These are phyloP conservation scores for Naganishia liquefaciens DNA, from an alignment of 1,284 basidiomycete genomes.

Conservation along the genomic window DNA sequence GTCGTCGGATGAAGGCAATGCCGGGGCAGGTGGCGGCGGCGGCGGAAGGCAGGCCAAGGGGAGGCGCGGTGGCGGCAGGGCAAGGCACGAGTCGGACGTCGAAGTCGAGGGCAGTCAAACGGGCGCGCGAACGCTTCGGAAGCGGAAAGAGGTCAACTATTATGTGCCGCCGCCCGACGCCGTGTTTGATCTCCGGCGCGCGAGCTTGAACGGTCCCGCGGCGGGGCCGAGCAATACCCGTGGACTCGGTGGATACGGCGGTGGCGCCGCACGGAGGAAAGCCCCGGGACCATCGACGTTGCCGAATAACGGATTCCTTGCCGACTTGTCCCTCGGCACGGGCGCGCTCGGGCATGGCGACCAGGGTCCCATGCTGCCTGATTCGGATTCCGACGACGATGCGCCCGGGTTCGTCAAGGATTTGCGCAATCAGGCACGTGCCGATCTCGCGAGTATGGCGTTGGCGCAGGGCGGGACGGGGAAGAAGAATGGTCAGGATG, in stretches of 20 bases:
- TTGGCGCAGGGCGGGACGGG: conserved; percentile 31
- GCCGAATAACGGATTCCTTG: conserved; percentile 28
- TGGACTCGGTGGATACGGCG: conserved; percentile 44
- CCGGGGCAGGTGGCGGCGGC: background rate
- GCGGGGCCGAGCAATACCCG: conserved; percentile 36
- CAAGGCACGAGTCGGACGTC: conserved; percentile 43
- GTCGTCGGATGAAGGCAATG: conserved; percentile 28
- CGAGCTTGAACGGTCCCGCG: conserved; percentile 35
- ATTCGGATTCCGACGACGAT: conserved; percentile 33
- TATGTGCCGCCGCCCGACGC: conserved; percentile 31
- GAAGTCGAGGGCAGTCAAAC: conserved; percentile 45
- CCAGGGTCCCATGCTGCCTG: conserved; percentile 14
- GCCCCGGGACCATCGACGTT: conserved; percentile 32
- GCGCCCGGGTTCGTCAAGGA: conserved; percentile 40
- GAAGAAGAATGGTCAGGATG: conserved; percentile 25
- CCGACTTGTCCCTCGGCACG: conserved; percentile 27
- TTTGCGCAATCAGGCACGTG: conserved; percentile 39
- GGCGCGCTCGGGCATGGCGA: conserved; percentile 21
- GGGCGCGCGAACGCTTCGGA: conserved; percentile 44
- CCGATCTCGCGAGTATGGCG: conserved; percentile 34
- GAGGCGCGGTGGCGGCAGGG: conserved; percentile 48
- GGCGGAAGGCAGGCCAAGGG: conserved; percentile 53
- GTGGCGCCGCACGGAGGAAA: conserved; percentile 31
- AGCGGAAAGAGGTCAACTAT: conserved; percentile 43
- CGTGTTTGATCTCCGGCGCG: conserved; percentile 14